Evolutionary conservation across 257 asterid genomes (phyloP), one percentile per base, ranked within the genome.

Genomic region (Solanum clarkiae): DNA sequence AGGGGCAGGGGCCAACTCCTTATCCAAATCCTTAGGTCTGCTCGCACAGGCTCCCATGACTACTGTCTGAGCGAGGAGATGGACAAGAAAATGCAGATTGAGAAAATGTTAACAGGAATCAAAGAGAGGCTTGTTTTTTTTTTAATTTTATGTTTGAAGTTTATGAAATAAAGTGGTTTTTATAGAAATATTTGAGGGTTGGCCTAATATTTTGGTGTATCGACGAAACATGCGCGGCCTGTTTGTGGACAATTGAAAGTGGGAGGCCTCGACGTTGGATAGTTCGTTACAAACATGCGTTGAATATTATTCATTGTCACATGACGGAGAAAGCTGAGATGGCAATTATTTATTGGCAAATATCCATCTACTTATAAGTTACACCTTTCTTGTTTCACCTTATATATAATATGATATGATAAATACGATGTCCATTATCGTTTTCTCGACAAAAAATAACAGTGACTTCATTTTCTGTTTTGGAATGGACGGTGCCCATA

Each of bases 1-100:
- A 0, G 92, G 92, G 82, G 84, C 83, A 3, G 91, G 92, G 60
- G 86, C 88, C 82, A 83, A 72, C 56, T 90, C 84, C 68, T 70
- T 80, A 16, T 89, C 93, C 91, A 90, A 88, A 71, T 91, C 98
- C 87, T 93, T 93, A 18, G 97, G 98, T 92, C 88, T 95, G 92
- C 93, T 93, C 91, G 97, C 97, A 81, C 98, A 94, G 93, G 93
- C 98, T 86, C 99, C 99, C 99, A 95, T 95, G 89, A 72, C 90
- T 80, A 69, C 18, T 83, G 42, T 83, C 72, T 62, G 80, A 62
- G 81, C 14, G 9, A 69, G 86, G 80, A 54, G 80, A 88, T 56
- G 85, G 89, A 87, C 29, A 66, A 55, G 5, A 40, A 62, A 72
- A 74, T 6, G 11, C 12, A 9, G 63, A 51, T 51, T 24, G 82